Base-by-base conservation (phyloP, 192 early-diverging fungal genomes). In the Jimgerdemannia flammicorona region DNA sequence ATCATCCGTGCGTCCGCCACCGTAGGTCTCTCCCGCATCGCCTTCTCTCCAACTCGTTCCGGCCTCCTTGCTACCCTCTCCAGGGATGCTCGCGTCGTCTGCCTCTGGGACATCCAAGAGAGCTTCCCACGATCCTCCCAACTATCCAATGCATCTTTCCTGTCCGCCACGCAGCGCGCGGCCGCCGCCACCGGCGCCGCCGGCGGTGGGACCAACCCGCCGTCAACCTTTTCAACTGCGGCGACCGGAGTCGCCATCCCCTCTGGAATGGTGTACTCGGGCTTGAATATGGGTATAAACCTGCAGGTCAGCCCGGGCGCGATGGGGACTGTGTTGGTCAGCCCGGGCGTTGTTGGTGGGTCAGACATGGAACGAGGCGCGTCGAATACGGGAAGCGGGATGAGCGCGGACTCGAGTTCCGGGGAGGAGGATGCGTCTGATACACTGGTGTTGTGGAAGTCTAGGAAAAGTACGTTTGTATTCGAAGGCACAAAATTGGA, bases 101-200 rank as follows among this genome's bases (percentile, higher is more conserved):
- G 86, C 64, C 70, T 93, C 3, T 93, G 89, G 87, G 85, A 93
- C 72, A 88, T 92, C 69, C 88, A 91, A 77, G 90, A 92, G 72
- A 85, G 40, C 49, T 59, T 59, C 49, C 14, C 49, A 6, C 49
- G 49, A 59, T 10, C 6, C 49, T 59, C 29, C 29, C 29, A 29
- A 29, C 29, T 29, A 29, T 29, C 14, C 49, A 59, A 59, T 14
- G 49, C 49, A 14, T 59, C 49, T 6, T 59, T 14, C 49, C 14
- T 14, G 6, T 59, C 49, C 6, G 49, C 49, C 14, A 59, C 49
- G 14, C 49, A 59, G 87, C 75, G 18, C 19, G 72, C n/a, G 70
- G 72, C 11, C 71, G 68, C 10, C 66, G 69, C 44, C 66, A 72
- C 64, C 10, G 41, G n/a, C 3, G 70, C 3, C 9, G 70, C 3